Base-by-base conservation (phyloP, 176 grass and related monocot species). In the Puccinellia tenuiflora region DNA sequence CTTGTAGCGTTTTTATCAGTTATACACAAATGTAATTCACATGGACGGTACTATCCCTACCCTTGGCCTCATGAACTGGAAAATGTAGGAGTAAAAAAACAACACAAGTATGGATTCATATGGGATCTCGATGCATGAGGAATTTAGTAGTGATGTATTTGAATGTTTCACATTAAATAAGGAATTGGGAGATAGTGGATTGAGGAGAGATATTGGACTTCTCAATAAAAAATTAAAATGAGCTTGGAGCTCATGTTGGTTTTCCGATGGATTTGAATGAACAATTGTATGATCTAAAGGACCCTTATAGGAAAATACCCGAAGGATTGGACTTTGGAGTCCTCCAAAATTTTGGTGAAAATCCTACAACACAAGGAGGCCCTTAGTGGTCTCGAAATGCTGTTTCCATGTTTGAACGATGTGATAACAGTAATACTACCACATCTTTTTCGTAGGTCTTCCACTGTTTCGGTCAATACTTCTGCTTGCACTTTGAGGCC, bases 401-500 rank as follows among this genome's bases (percentile, higher is more conserved):
- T 66, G 57, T 67, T 68, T 73, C 45, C 17, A 73, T 64, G 6
- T 55, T 67, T 80, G n/a, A 74, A 87, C 38, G 46, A 48, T 31
- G 35, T 57, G 16, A 80, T 46, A 68, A 26, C 54, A 29, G 16
- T 90, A 43, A 85, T n/a, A 8, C 11, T 15, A 79, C 71, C 7
- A 2, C 73, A 6, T 59, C 8, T 64, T 17, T 63, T 29, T 78
- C 7, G 24, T 74, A 97, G 94, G 94, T 97, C 21, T 97, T 97
- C 43, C 83, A 97, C 75, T 97, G 94, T 50, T 97, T 97, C 29
- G 94, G 94, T 47, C 90, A 97, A 63, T 97, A 97, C 73, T 97
- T 97, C 86, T 97, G 94, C 77, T 73, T 97, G 80, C 94, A 97
- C 55, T 97, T 97, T 57, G 94, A 97, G 77, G 94, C 94, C 38